Evolutionary conservation across 2,329 filamentous ascomycete genomes (phyloP).

Genomic region (Aspergillus pseudoterreus): DNA sequence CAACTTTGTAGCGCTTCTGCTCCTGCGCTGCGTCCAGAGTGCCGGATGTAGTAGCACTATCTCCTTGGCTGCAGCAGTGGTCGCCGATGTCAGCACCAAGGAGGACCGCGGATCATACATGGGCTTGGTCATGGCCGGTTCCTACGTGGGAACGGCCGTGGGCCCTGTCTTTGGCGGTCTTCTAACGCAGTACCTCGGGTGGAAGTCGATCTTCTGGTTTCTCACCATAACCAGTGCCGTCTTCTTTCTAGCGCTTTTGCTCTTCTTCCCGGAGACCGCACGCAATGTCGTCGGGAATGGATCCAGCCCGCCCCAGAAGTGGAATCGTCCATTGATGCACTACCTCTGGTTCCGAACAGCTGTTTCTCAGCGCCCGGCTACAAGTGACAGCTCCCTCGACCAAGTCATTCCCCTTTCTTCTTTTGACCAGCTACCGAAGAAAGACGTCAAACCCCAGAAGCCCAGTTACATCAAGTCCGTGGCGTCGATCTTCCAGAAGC

Average conservation of each 20-base stretch:
- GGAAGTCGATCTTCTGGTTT: constrained; percentile 65
- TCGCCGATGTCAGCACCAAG: constrained; percentile 37
- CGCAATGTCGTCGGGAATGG: constrained; percentile 39
- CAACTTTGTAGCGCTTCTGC: constrained; percentile 35
- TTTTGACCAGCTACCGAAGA: constrained; percentile 5
- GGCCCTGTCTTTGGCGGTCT: constrained; percentile 63
- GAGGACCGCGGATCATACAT: constrained; percentile 39
- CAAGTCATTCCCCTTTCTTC: too few species aligned
- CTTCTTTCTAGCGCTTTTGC: constrained; percentile 53
- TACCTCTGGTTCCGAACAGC: not conserved
- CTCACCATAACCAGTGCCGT: constrained; percentile 50
- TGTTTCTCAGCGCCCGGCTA: constrained; percentile 4
- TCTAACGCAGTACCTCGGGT: constrained; percentile 60
- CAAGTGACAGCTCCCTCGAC: too few species aligned
- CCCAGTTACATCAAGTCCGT: constrained; percentile 39
- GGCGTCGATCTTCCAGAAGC: constrained; percentile 33
- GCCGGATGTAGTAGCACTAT: constrained; percentile 41
- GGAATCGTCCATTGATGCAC: constrained; percentile 15
- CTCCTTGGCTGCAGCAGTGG: constrained; percentile 38
- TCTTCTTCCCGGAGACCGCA: constrained; percentile 54
- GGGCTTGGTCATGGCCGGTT: constrained; percentile 41
- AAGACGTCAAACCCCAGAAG: constrained; percentile 10
- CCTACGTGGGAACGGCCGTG: constrained; percentile 49
- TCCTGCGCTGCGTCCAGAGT: constrained; percentile 39
- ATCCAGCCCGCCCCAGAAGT: constrained; percentile 23